A percentile compares a stretch with the other conserved stretches of the same genome.
These are phyloP conservation scores for Jimgerdemannia lactiflua DNA, from an alignment of 192 early-diverging fungal species.

Conservation along the genomic window DNA sequence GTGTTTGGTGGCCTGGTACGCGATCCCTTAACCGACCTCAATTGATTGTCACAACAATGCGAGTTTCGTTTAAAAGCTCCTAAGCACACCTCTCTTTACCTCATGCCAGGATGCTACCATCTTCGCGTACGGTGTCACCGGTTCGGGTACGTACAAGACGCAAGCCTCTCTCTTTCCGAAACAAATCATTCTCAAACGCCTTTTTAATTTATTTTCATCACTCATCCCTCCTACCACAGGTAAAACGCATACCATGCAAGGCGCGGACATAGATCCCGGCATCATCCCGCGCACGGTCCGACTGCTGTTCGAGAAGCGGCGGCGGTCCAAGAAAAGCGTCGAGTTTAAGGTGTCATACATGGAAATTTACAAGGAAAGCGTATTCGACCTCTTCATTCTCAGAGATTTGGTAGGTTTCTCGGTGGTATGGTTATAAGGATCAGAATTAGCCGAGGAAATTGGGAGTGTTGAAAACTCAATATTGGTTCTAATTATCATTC, in stretches of 20 bases:
- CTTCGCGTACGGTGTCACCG: conserved; percentile 69
- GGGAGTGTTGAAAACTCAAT: background rate
- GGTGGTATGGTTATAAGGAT: background rate
- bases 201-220: background rate
- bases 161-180: too few relatives aligned
- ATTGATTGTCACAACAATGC: too few relatives aligned
- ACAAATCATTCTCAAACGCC: too few relatives aligned
- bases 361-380: conserved; percentile 69
- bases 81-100: background rate
- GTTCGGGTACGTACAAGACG: conserved; percentile 37
- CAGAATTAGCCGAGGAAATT: background rate
- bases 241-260: conserved; percentile 67
- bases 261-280: conserved; percentile 46
- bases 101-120: conserved; percentile 50
- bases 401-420: conserved; percentile 23
- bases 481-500: conserved; percentile 7
- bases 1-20: conserved; percentile 47
- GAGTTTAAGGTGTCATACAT: conserved; percentile 53
- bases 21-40: background rate
- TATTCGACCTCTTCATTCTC: conserved; percentile 52
- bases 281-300: conserved; percentile 58
- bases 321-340: conserved; percentile 8
- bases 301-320: conserved; percentile 44
- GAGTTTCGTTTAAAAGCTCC: background rate
- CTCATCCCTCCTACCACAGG: conserved; percentile 11